Percentiles rank a stretch among this genome's conserved stretches.
phyloP scores from a whole-genome alignment of 164 flowering plant genomes.

The Echeveria elegans region DNA sequence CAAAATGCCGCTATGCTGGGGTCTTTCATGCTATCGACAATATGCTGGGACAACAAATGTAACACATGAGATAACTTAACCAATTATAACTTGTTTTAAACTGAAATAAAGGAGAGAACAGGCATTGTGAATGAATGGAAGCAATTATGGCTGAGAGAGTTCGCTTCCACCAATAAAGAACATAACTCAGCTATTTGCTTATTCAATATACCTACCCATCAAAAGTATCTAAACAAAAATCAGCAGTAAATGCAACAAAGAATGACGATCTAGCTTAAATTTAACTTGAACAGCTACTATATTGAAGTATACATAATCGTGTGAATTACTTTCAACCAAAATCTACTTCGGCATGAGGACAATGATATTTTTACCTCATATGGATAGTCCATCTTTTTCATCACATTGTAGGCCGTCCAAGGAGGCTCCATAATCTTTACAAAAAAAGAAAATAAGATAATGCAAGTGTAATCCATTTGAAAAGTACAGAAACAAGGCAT shows the following conservation, averaged over 20 bases:
- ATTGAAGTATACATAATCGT: not conserved
- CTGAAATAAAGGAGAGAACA: not conserved
- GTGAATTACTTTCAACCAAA: not conserved
- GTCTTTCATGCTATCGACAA: conserved; percentile 81
- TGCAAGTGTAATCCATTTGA: no score
- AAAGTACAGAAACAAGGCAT: not conserved
- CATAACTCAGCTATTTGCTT: not conserved
- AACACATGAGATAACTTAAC: not conserved
- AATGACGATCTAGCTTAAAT: no score
- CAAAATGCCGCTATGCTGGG: conserved; percentile 95
- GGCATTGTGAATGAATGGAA: not conserved
- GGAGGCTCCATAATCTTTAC: conserved; percentile 90
- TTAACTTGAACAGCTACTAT: no score
- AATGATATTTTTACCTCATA: conserved; percentile 52
- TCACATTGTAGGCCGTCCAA: conserved; percentile 72
- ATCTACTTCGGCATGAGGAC: not conserved
- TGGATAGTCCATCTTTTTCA: conserved; percentile 85
- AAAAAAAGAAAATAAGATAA: no score
- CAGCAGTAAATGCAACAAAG: not conserved
- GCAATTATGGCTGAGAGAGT: not conserved
- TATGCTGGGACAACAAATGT: conserved; percentile 40
- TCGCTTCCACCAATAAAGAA: not conserved
- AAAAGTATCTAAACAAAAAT: not conserved
- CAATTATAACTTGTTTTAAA: not conserved
- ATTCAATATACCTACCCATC: not conserved